Percentiles rank a stretch among this genome's conserved stretches.
Evolutionary conservation across 257 asterid genomes (phyloP).

Genomic region (Rehmannia glutinosa): DNA sequence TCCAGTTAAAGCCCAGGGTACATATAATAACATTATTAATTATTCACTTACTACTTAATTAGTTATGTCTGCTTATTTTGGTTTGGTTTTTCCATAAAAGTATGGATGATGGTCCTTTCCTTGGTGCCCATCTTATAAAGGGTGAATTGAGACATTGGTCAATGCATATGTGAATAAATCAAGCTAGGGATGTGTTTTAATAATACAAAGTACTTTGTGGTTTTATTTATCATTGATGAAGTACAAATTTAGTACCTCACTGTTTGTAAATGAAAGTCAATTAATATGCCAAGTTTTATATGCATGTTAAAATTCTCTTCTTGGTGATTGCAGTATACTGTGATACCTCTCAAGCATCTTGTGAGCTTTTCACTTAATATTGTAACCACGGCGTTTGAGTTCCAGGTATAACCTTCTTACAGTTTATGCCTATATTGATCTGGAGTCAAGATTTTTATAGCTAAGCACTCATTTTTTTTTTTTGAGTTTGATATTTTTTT

Average conservation of each 20-base stretch:
- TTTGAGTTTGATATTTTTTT: slow-evolving; percentile 12
- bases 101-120: too few relatives aligned
- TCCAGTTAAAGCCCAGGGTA: too few relatives aligned
- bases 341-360: slow-evolving; percentile 85
- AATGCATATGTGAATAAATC: background rate
- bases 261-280: background rate
- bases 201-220: background rate
- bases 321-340: slow-evolving; percentile 73
- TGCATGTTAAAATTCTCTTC: background rate
- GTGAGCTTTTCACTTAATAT: slow-evolving; percentile 83
- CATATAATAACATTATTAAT: too few relatives aligned
- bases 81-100: too few relatives aligned
- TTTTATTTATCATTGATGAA: background rate
- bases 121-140: too few relatives aligned
- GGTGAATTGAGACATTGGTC: background rate
- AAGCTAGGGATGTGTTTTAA: background rate
- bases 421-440: background rate
- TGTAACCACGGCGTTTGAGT: slow-evolving; percentile 90
- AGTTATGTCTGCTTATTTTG: too few relatives aligned
- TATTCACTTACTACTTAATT: too few relatives aligned
- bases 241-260: background rate
- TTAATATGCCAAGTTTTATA: background rate
- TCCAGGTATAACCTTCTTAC: slow-evolving; percentile 61
- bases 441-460: slow-evolving; percentile 1
- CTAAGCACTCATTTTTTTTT: background rate